Evolutionary conservation across 805 yeast species (phyloP).

Genomic region (Candida loeiensis): DNA sequence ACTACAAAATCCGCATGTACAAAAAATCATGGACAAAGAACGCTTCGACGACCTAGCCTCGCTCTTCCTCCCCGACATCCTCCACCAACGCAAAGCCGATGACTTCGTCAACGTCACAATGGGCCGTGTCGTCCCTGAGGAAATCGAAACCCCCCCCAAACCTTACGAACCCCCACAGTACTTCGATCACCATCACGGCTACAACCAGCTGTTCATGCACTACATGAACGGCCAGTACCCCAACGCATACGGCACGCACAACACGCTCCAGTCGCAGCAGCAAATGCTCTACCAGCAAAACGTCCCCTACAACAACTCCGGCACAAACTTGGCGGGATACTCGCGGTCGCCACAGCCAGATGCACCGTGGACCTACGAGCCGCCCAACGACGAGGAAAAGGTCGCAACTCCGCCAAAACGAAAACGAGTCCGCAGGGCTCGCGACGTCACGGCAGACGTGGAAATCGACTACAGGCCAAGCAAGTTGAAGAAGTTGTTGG

Average conservation of each 20-base stretch:
- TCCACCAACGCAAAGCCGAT: constrained; percentile 18
- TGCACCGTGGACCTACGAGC: constrained; percentile 1
- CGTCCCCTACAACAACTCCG: not conserved
- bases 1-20: not conserved
- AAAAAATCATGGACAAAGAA: constrained; percentile 15
- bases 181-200: too few species aligned
- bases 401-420: constrained; percentile 4
- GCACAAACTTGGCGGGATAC: not conserved
- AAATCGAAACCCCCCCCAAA: constrained; percentile 4
- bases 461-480: constrained; percentile 23
- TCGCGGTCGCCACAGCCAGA: not conserved
- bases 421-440: constrained; percentile 14
- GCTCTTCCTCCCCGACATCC: constrained; percentile 38
- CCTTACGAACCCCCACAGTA: constrained; percentile 8
- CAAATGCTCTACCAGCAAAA: constrained; percentile 1
- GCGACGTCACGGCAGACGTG: constrained; percentile 2
- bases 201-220: constrained; percentile 4
- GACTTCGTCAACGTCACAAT: constrained; percentile 1
- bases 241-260: not conserved
- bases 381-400: not conserved
- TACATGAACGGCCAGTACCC: constrained; percentile 1
- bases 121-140: not conserved
- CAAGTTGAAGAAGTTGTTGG: constrained; percentile 27
- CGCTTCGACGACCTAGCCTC: constrained; percentile 40
- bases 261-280: constrained; percentile 6